Conservation (phyloP, 495 filamentous ascomycete genomes). For the Staphylotrichum longicolle region DNA sequence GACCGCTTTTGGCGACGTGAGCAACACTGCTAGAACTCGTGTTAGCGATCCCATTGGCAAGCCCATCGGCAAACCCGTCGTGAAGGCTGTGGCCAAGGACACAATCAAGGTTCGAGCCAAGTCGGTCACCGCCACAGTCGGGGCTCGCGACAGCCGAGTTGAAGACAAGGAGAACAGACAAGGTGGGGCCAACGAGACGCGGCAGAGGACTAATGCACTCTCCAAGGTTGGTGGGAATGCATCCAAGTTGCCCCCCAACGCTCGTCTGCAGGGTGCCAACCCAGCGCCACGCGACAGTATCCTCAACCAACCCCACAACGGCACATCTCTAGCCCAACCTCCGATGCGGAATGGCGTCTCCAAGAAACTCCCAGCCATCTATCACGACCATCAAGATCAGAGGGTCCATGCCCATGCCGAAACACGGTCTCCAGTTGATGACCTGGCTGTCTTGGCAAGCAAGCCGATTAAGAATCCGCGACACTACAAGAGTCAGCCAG, state of each 20-base stretch:
- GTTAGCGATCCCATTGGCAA: constrained; percentile 50
- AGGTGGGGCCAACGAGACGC: constrained; percentile 1
- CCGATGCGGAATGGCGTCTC: constrained; percentile 47
- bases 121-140: constrained; percentile 31
- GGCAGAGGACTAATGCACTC: background rate
- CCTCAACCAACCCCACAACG: constrained; percentile 11
- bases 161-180: constrained; percentile 46
- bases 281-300: constrained; percentile 10
- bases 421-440: constrained; percentile 20
- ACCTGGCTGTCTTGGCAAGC: constrained; percentile 27
- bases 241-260: constrained; percentile 18
- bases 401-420: constrained; percentile 19
- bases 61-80: constrained; percentile 33
- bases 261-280: constrained; percentile 14
- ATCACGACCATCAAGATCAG: constrained; percentile 56
- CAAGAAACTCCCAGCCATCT: constrained; percentile 64
- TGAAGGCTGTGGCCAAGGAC: constrained; percentile 38
- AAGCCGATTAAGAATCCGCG: constrained; percentile 38
- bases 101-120: constrained; percentile 25
- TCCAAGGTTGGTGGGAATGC: constrained; percentile 16
- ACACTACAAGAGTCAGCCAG: constrained; percentile 47
- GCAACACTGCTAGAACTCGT: constrained; percentile 61
- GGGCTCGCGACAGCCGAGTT: constrained; percentile 46
- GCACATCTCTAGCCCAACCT: constrained; percentile 20
- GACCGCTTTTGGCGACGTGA: constrained; percentile 76